phyloP scores from a whole-genome alignment of 257 asterid species.

The Plantago major region DNA sequence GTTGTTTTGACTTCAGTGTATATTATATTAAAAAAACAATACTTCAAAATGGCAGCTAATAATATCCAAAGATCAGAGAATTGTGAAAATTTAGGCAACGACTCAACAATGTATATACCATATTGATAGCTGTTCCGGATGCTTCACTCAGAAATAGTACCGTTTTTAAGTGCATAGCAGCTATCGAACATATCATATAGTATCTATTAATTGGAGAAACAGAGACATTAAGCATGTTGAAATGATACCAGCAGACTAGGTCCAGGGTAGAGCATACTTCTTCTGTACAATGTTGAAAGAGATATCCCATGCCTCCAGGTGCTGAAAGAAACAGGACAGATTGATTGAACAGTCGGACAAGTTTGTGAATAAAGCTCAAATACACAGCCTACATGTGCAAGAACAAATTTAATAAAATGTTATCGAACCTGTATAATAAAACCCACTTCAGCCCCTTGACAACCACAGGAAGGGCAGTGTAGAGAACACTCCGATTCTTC shows the following conservation, averaged over 20 bases:
- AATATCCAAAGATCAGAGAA: not conserved
- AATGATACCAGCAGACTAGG: constrained; percentile 75
- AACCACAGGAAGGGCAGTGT: constrained; percentile 65
- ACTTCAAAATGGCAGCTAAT: not conserved
- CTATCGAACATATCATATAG: not conserved
- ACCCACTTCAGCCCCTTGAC: constrained; percentile 88
- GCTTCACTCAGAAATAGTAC: not conserved
- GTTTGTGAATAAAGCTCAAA: constrained; percentile 7
- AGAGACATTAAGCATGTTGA: constrained; percentile 11
- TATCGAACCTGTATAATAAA: constrained; percentile 66
- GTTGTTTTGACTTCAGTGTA: not conserved
- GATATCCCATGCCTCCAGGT: constrained; percentile 97
- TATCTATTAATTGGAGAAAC: not conserved
- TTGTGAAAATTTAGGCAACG: not conserved
- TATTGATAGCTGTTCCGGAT: not conserved
- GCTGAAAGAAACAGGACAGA: constrained; percentile 37
- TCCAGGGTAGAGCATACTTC: constrained; percentile 94
- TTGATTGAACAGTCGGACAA: constrained; percentile 4
- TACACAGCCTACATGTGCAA: constrained; percentile 1
- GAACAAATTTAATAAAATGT: constrained; percentile 8
- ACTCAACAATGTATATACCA: not conserved
- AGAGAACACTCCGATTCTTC: constrained; percentile 55
- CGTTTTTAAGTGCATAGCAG: not conserved
- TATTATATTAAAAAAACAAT: not conserved
- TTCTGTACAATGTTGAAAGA: constrained; percentile 81